These are phyloP conservation scores for Xylaria telfairii DNA, from an alignment of 495 filamentous ascomycete species.

Conservation along the genomic window DNA sequence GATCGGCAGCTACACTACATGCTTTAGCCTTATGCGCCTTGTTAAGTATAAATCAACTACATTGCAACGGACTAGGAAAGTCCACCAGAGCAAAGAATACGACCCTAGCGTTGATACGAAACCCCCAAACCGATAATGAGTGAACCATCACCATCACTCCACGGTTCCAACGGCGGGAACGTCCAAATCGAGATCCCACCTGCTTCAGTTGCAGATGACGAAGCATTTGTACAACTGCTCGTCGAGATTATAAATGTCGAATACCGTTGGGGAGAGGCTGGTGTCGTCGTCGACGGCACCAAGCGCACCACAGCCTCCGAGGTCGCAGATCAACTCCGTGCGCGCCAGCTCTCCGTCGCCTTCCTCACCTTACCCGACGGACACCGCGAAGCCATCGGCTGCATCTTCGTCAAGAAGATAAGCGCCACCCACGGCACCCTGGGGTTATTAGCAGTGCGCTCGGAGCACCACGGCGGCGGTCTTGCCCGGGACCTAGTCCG, in stretches of 20 bases:
- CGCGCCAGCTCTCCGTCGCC: slow-evolving; percentile 21
- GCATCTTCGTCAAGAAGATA: background rate
- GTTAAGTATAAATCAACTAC: slow-evolving; percentile 1
- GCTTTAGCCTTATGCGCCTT: background rate
- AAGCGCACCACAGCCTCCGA: slow-evolving; percentile 19
- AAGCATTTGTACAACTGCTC: background rate
- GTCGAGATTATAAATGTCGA: slow-evolving; percentile 11
- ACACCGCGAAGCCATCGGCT: background rate
- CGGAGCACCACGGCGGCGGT: slow-evolving; percentile 16
- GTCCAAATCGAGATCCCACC: slow-evolving; percentile 5
- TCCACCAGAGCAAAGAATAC: background rate
- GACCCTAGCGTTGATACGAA: background rate
- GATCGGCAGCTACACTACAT: background rate
- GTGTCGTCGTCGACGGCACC: slow-evolving; percentile 16
- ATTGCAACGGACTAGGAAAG: background rate
- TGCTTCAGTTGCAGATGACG: background rate
- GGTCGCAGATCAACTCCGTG: slow-evolving; percentile 16
- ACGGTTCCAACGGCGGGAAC: background rate
- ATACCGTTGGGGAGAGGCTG: slow-evolving; percentile 21
- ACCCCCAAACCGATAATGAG: slow-evolving; percentile 3
- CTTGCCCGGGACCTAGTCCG: slow-evolving; percentile 19
- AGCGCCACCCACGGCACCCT: slow-evolving; percentile 10
- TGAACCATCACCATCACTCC: background rate
- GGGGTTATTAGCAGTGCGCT: slow-evolving; percentile 19
- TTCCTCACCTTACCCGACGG: background rate